phyloP scores from a whole-genome alignment of 176 grass and related monocot genomes.

The Oryza meyeriana region DNA sequence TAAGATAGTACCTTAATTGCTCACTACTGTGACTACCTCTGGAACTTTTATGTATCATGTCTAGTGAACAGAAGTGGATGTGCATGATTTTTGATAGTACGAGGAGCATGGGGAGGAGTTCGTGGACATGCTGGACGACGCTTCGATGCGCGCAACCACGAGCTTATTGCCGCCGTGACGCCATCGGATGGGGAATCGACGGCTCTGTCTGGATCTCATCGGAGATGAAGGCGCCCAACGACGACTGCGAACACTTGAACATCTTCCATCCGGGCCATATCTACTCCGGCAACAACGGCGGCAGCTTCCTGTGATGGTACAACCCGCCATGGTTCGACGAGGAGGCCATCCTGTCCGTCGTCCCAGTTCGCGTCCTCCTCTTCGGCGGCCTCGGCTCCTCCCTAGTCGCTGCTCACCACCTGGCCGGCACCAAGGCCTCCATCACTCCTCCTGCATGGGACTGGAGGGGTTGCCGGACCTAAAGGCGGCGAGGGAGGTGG shows the following conservation, averaged over 20 bases:
- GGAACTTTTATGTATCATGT: too few species aligned
- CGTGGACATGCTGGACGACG: constrained; percentile 81
- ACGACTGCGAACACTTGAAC: constrained; percentile 88
- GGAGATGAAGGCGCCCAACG: constrained; percentile 79
- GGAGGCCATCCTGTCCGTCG: constrained; percentile 49
- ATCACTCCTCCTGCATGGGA: constrained; percentile 80
- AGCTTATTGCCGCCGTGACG: constrained; percentile 77
- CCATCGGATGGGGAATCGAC: constrained; percentile 79
- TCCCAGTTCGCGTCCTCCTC: constrained; percentile 83
- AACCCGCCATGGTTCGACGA: constrained; percentile 68
- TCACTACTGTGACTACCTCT: too few species aligned
- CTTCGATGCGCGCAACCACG: constrained; percentile 52
- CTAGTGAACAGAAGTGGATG: background rate
- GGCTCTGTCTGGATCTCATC: constrained; percentile 89
- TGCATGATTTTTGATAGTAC: constrained; percentile 21
- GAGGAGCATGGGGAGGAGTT: constrained; percentile 80
- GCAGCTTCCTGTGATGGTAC: constrained; percentile 72
- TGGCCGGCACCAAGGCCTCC: constrained; percentile 63
- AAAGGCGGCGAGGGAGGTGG: constrained; percentile 78
- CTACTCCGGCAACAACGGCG: constrained; percentile 55
- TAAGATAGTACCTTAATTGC: too few species aligned
- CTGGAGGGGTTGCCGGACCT: constrained; percentile 75
- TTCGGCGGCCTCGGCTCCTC: constrained; percentile 88
- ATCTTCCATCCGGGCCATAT: constrained; percentile 78
- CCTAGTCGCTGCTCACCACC: constrained; percentile 64